Conservation (phyloP, 139 green algal genomes). For the Ettlia oleoabundans region DNA sequence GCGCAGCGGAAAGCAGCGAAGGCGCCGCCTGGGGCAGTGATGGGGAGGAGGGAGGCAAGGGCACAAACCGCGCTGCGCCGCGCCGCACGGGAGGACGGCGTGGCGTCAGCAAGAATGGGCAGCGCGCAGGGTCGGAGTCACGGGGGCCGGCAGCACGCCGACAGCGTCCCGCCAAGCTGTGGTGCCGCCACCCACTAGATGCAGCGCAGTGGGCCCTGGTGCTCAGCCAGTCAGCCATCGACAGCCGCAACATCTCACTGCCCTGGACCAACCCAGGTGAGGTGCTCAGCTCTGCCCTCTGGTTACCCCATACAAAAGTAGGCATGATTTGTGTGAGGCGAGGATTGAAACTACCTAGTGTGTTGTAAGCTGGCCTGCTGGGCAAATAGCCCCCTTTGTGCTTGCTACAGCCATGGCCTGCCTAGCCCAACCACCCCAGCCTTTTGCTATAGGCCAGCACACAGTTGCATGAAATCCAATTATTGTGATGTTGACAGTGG, state of each 20-base stretch:
- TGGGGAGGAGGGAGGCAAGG: not conserved
- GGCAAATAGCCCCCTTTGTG: too few relatives aligned
- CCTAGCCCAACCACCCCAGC: too few relatives aligned
- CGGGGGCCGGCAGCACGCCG: not conserved
- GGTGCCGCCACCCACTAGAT: slow-evolving; percentile 27
- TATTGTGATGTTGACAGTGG: too few relatives aligned
- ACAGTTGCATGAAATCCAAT: too few relatives aligned
- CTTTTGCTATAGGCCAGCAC: too few relatives aligned
- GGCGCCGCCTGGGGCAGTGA: not conserved
- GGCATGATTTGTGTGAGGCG: too few relatives aligned
- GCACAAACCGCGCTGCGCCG: not conserved
- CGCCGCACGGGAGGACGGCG: not conserved
- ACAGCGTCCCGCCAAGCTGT: slow-evolving; percentile 23
- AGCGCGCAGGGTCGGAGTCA: not conserved
- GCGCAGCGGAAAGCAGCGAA: too few relatives aligned
- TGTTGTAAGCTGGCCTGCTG: too few relatives aligned
- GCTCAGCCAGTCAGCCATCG: slow-evolving; percentile 10
- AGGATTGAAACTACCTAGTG: too few relatives aligned
- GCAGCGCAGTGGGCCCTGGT: slow-evolving; percentile 1
- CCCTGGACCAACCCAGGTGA: slow-evolving; percentile 30
- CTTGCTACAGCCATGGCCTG: too few relatives aligned
- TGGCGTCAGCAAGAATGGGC: not conserved
- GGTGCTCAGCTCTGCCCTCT: too few relatives aligned
- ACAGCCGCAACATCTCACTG: slow-evolving; percentile 25
- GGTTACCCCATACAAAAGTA: too few relatives aligned